Evolutionary conservation across 768 basidiomycete genomes (phyloP).

Genomic region (Pulveroboletus sp.): DNA sequence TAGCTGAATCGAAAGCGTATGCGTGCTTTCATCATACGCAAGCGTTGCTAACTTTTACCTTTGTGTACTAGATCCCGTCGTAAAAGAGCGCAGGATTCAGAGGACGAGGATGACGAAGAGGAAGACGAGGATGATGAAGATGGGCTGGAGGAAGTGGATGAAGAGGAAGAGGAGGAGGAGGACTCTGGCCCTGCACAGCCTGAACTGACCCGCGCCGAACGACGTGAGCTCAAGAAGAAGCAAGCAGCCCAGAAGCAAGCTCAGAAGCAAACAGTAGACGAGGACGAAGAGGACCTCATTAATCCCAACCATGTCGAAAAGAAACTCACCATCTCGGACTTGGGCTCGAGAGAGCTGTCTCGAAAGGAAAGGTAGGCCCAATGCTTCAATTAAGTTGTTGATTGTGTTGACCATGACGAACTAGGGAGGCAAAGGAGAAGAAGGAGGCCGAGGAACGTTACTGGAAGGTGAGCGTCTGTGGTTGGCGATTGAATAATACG

Average conservation of each 20-base stretch:
- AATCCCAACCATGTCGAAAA: constrained; percentile 78
- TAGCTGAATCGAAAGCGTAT: constrained; percentile 50
- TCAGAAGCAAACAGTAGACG: constrained; percentile 37
- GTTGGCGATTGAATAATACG: background rate
- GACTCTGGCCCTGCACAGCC: constrained; percentile 37
- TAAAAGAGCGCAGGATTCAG: constrained; percentile 30
- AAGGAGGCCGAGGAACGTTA: constrained; percentile 85
- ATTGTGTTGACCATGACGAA: background rate
- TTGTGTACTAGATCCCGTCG: constrained; percentile 14
- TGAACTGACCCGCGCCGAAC: constrained; percentile 69
- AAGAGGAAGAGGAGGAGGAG: constrained; percentile 41
- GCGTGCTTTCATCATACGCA: constrained; percentile 16
- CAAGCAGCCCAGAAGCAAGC: constrained; percentile 49
- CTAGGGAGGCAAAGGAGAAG: constrained; percentile 89
- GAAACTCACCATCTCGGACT: constrained; percentile 74
- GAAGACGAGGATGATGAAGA: constrained; percentile 41
- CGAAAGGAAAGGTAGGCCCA: constrained; percentile 60
- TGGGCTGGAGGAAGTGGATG: constrained; percentile 41
- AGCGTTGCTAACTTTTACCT: constrained; percentile 12
- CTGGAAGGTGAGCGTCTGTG: constrained; percentile 60
- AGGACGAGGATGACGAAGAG: constrained; percentile 39
- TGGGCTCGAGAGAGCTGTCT: constrained; percentile 61
- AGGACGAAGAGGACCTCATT: constrained; percentile 65
- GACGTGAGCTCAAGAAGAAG: constrained; percentile 83
- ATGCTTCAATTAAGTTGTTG: background rate